Evolutionary conservation across 805 yeast species (phyloP).

Genomic region (Kockiozyma suomiensis): DNA sequence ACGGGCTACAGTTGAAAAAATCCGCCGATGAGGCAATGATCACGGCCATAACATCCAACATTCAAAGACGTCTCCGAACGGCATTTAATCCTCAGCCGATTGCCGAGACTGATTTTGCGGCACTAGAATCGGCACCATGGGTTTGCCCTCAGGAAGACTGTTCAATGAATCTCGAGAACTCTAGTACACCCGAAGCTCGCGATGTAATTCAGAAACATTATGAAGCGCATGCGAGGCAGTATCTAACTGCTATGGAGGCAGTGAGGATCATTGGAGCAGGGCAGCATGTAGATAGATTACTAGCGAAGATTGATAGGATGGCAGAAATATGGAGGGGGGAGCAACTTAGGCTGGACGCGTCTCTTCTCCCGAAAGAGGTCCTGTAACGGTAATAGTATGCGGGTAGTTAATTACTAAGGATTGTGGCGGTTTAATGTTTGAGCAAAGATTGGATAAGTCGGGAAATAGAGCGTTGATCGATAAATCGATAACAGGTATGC

Average conservation of each 20-base stretch:
- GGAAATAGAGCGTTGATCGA: no score
- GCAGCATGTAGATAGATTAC: conserved; percentile 12
- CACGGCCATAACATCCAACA: conserved; percentile 9
- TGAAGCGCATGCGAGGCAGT: conserved; percentile 24
- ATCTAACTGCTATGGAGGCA: conserved; percentile 26
- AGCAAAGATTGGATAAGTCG: no score
- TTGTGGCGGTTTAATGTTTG: no score
- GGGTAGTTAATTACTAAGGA: no score
- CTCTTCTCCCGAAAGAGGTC: no score
- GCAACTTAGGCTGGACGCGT: not conserved
- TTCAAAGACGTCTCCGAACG: conserved; percentile 17
- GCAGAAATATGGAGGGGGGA: conserved; percentile 18
- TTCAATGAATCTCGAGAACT: conserved; percentile 6
- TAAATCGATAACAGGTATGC: no score
- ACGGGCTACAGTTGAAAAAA: conserved; percentile 6
- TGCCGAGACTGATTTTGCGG: not conserved
- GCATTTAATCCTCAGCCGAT: conserved; percentile 9
- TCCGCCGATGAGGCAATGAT: conserved; percentile 24
- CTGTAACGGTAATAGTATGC: no score
- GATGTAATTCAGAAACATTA: conserved; percentile 28
- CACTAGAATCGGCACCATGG: conserved; percentile 13
- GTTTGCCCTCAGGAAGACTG: conserved; percentile 29
- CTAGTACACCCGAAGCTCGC: conserved; percentile 18
- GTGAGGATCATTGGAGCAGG: conserved; percentile 13
- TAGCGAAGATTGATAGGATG: conserved; percentile 24